Percentiles rank a stretch among this genome's conserved stretches.
Conservation (phyloP, 805 yeast species). For the Torulaspora indica region DNA sequence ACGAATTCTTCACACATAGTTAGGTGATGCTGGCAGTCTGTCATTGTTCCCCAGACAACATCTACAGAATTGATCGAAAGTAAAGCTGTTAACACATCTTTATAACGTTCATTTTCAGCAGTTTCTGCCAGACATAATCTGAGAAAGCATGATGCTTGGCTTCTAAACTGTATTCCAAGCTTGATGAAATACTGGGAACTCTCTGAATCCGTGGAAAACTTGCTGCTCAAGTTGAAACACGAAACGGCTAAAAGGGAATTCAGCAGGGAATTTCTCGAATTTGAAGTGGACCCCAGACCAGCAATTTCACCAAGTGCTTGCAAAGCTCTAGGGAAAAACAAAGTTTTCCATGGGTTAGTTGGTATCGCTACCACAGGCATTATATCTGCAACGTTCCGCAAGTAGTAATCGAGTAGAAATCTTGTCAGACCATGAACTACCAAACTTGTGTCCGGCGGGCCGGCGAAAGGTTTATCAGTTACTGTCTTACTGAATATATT, state of each 20-base stretch:
- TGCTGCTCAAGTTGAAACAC: conserved; percentile 74
- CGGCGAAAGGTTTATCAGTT: conserved; percentile 25
- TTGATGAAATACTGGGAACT: conserved; percentile 67
- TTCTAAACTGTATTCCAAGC: conserved; percentile 66
- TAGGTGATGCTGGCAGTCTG: conserved; percentile 71
- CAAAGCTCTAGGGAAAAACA: conserved; percentile 79
- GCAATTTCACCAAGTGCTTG: conserved; percentile 78
- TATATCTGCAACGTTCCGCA: conserved; percentile 69
- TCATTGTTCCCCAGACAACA: conserved; percentile 87
- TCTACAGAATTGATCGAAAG: conserved; percentile 85
- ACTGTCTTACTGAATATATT: conserved; percentile 13
- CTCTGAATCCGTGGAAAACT: conserved; percentile 59
- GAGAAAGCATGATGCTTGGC: conserved; percentile 68
- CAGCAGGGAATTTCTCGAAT: conserved; percentile 69
- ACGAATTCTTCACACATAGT: conserved; percentile 74
- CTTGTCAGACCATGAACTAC: conserved; percentile 66
- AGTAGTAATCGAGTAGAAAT: conserved; percentile 65
- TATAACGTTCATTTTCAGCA: conserved; percentile 60
- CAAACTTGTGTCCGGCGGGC: conserved; percentile 57
- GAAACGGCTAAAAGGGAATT: conserved; percentile 77
- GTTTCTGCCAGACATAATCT: conserved; percentile 52
- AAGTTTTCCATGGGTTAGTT: conserved; percentile 82
- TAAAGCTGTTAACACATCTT: conserved; percentile 77
- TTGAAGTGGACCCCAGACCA: conserved; percentile 66
- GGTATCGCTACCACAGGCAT: conserved; percentile 69